Base-by-base conservation (phyloP, 2,329 filamentous ascomycete species). In the Capronia coronata region DNA sequence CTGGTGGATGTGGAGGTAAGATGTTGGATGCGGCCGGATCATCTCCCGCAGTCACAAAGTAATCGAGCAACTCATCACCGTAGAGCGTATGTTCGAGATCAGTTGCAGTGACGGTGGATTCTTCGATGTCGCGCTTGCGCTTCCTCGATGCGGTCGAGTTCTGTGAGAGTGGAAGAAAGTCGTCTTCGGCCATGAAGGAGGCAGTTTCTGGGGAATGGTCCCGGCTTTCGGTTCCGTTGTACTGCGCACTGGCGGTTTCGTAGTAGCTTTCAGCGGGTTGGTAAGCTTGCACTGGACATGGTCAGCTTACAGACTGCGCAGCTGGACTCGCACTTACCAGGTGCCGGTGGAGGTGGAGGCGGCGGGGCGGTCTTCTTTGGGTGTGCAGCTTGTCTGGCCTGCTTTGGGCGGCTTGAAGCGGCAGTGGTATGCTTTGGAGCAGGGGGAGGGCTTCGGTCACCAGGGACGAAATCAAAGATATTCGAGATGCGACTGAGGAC, bases 61-160 rank as follows among this genome's bases (percentile, higher is more conserved):
- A 98, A 67, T 98, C 93, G 29, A 98, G 75, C 21, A 98, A 77
- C 61, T 93, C 87, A 58, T 98, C 93, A 13, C 89, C 87, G 68
- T 95, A 98, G 19, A 94, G 75, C 22, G 87, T 84, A 66, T 97
- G 90, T 59, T 93, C 84, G 64, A 90, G 86, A 57, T 94, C 87
- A 66, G 79, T 68, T 1, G 64, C 62, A 18, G 53, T 55, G 14
- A 51, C 52, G 35, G 57, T 43, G 14, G 61, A 79, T 63, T 65
- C 82, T 72, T 71, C 84, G 69, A 72, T 78, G 18, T 71, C 74
- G n/a, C 87, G 78, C 71, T 94, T 94, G 53, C 90, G 80, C 70
- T 95, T 95, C 52, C 78, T 76, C 25, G 71, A 71, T 55, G 65
- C 70, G 19, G 67, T 69, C 2, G 75, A 74, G 44, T 75, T 80